phyloP scores from a whole-genome alignment of 768 basidiomycete genomes.

The Serendipita sp. region DNA sequence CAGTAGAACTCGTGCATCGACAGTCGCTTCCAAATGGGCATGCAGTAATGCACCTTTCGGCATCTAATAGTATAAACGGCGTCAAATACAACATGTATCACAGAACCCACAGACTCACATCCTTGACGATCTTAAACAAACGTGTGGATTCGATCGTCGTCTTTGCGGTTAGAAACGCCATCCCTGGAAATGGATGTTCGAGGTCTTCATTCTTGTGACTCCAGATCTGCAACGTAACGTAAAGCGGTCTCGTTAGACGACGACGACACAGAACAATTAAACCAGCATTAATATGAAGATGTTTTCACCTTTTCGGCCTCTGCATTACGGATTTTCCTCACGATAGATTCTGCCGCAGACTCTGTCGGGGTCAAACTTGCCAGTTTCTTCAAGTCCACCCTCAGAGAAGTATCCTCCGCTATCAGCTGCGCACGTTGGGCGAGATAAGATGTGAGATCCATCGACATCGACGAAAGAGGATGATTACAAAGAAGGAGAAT shows the following conservation, averaged over 20 bases:
- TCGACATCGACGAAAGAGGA: slow-evolving; percentile 4
- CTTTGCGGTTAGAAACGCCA: slow-evolving; percentile 59
- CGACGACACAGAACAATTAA: too few species aligned
- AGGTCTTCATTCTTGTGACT: slow-evolving; percentile 46
- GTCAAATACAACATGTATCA: neutral
- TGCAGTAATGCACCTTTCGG: slow-evolving; percentile 68
- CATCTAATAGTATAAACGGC: slow-evolving; percentile 30
- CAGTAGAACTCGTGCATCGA: slow-evolving; percentile 36
- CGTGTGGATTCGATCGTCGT: slow-evolving; percentile 41
- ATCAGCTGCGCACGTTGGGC: slow-evolving; percentile 18
- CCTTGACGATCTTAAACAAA: slow-evolving; percentile 44
- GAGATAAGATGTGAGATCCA: slow-evolving; percentile 5
- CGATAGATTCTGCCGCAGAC: slow-evolving; percentile 36
- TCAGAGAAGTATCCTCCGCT: slow-evolving; percentile 30
- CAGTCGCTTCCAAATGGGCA: slow-evolving; percentile 58
- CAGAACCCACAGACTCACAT: slow-evolving; percentile 23
- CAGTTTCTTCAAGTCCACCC: slow-evolving; percentile 27
- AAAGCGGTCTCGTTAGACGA: neutral
- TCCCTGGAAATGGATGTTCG: slow-evolving; percentile 55
- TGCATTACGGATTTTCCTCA: slow-evolving; percentile 35
- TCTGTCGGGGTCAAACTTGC: slow-evolving; percentile 24
- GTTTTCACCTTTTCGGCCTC: slow-evolving; percentile 25
- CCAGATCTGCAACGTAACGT: slow-evolving; percentile 41
- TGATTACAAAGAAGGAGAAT: neutral
- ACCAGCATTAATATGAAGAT: neutral